Base-by-base conservation (phyloP, 345 rosid genomes). In the Eutrema yunnanense region DNA sequence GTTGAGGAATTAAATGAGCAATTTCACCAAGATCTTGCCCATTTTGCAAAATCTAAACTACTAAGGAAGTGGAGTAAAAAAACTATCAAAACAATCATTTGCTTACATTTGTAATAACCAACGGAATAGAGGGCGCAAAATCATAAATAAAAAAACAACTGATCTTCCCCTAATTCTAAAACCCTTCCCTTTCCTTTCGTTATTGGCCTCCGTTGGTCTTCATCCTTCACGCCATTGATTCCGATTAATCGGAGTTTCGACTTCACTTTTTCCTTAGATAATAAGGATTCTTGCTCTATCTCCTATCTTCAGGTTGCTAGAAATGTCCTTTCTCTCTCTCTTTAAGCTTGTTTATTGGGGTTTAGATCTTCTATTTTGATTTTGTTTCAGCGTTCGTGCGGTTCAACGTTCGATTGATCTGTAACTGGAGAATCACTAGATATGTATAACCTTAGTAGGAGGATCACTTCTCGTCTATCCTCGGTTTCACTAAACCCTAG, bases 361-460 rank as follows among this genome's bases (percentile, higher is more conserved):
- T 22, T 22, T 37, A 59, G 67, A 67, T 66, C 78, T 73, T 57
- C 52, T 29, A 29, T 49, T 1, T 42, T 19, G 19, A 36, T 54
- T 74, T 26, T 19, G 73, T 67, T 68, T 44, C 73, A 75, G 78
- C 8, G 46, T 71, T 60, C 19, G 73, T 57, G 30, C 43, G n/a
- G 37, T 63, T 63, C 42, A n/a, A 62, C 16, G 26, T 47, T 13
- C n/a, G 37, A 52, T 32, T 49, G 44, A 61, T 60, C 32, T 49
- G 58, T 58, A 47, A 40, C 61, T 27, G 9, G 1, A 42, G 27
- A 12, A 44, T 22, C 56, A 44, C n/a, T 55, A 61, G 68, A 61
- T 38, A 83, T 83, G 90, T 82, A 83, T 65, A 79, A 69, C 26
- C 81, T 92, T 37, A 72, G 59, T 16, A 82, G 73, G 41, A 82